phyloP scores from a whole-genome alignment of 2,329 filamentous ascomycete genomes.

The Fusarium palustre region DNA sequence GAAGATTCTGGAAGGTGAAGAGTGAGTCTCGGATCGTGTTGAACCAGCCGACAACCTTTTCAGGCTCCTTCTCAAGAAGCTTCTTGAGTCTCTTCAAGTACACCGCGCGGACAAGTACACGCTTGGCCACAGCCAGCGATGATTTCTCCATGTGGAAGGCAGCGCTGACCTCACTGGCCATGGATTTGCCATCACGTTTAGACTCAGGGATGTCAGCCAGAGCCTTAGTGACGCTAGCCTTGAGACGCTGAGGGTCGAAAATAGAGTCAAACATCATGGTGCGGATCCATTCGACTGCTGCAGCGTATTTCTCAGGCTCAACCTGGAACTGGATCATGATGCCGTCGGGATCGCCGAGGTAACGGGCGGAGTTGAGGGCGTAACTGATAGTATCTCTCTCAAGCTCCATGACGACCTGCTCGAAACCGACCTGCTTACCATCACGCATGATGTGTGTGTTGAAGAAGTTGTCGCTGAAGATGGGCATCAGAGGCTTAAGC shows the following conservation, averaged over 20 bases:
- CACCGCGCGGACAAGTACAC: slow-evolving; percentile 85
- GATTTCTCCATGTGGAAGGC: slow-evolving; percentile 84
- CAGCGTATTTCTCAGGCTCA: slow-evolving; percentile 87
- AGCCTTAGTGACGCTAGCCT: slow-evolving; percentile 79
- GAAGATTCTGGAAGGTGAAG: slow-evolving; percentile 86
- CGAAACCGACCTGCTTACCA: slow-evolving; percentile 84
- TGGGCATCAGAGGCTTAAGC: slow-evolving; percentile 82
- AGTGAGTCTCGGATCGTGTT: slow-evolving; percentile 80
- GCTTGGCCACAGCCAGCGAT: slow-evolving; percentile 80
- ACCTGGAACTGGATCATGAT: slow-evolving; percentile 85
- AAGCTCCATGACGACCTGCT: slow-evolving; percentile 89
- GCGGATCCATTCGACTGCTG: slow-evolving; percentile 84
- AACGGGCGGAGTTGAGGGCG: slow-evolving; percentile 74
- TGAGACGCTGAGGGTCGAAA: slow-evolving; percentile 78
- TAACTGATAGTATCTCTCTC: slow-evolving; percentile 94
- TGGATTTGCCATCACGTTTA: slow-evolving; percentile 84
- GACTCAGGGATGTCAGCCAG: slow-evolving; percentile 91
- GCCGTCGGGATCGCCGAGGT: slow-evolving; percentile 83
- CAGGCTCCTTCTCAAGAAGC: slow-evolving; percentile 80
- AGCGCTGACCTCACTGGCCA: slow-evolving; percentile 74
- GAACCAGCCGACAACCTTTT: slow-evolving; percentile 80
- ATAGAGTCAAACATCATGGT: slow-evolving; percentile 89
- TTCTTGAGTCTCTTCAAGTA: slow-evolving; percentile 89
- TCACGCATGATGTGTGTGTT: slow-evolving; percentile 85
- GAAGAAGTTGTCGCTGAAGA: slow-evolving; percentile 95